Base-by-base conservation (phyloP, 768 basidiomycete species). In the Mrakia hoshinonis region DNA sequence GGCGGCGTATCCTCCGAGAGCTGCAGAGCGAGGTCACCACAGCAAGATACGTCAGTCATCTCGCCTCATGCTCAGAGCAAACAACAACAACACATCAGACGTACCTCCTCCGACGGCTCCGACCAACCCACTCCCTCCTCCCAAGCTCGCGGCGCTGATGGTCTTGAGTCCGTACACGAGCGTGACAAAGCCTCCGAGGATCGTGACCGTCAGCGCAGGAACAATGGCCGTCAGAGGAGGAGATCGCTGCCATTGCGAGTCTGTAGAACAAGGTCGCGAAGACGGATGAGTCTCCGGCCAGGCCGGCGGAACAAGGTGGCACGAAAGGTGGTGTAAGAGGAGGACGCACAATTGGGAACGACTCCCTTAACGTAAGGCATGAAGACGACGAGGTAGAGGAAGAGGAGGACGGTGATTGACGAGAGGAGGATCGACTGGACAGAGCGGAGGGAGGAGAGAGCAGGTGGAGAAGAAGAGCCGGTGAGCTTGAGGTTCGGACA, bases 351-450 rank as follows among this genome's bases (percentile, higher is more conserved):
- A 46, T 72, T 61, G 29, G 70, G 70, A 1, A 67, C 65, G n/a
- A 60, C 29, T 29, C 70, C 70, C 13, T 60, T 60, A 38, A 72
- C 46, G 24, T 64, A 64, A 20, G 70, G 70, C 36, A 72, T 39
- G 43, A 46, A 72, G 38, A 72, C 64, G 60, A 72, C 65, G 18
- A 72, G 70, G 64, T 67, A 72, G 22, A 67, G 65, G 47, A 72
- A 67, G 29, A 67, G 29, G 46, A 34, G 43, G 64, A 72, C 39
- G 29, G 63, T 72, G 34, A 72, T 11, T 36, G 46, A 11, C 22
- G 70, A 72, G 15, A 72, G 66, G 34, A 66, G 31, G 46, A 38
- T 36, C 7, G 58, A 61, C 58, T 61, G 58, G 43, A 39, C 58
- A 22, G 60, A 63, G 31, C 61, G 58, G 22, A 47, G 60, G 47